Conservation (phyloP, 2,329 filamentous ascomycete species). For the Thelonectria discophora region DNA sequence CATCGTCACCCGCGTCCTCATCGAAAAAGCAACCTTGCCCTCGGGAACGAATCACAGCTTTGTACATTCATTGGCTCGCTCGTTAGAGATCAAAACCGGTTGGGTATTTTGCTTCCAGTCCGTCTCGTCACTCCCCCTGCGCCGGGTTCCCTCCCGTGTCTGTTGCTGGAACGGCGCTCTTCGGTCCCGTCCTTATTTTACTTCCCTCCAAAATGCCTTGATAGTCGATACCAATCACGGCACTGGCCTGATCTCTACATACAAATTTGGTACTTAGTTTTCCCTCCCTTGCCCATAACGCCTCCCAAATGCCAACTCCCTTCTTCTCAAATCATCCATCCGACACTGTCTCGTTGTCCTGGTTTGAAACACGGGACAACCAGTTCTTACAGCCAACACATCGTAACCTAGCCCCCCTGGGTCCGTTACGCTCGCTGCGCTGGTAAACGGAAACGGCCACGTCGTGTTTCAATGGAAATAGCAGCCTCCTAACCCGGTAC, state of each 20-base stretch:
- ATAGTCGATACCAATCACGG: slow-evolving; percentile 7
- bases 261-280: slow-evolving; percentile 1
- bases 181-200: neutral
- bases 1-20: neutral
- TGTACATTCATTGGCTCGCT: too few species aligned
- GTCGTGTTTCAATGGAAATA: slow-evolving; percentile 6
- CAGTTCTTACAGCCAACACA: slow-evolving; percentile 8
- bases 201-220: slow-evolving; percentile 1
- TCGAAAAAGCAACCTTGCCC: neutral
- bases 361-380: slow-evolving; percentile 1
- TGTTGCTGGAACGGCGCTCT: neutral
- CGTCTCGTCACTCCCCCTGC: neutral
- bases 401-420: slow-evolving; percentile 5
- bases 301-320: slow-evolving; percentile 23
- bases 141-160: neutral
- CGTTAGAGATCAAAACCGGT: neutral
- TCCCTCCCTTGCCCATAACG: slow-evolving; percentile 24
- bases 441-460: slow-evolving; percentile 8
- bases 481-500: slow-evolving; percentile 4
- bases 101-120: neutral
- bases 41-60: neutral
- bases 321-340: slow-evolving; percentile 1
- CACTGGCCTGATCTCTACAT: slow-evolving; percentile 19
- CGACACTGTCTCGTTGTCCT: neutral
- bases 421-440: slow-evolving; percentile 3